Evolutionary conservation across 139 green algal genomes (phyloP), one percentile per base, ranked within the genome.

Genomic region (Tetraselmis chui): DNA sequence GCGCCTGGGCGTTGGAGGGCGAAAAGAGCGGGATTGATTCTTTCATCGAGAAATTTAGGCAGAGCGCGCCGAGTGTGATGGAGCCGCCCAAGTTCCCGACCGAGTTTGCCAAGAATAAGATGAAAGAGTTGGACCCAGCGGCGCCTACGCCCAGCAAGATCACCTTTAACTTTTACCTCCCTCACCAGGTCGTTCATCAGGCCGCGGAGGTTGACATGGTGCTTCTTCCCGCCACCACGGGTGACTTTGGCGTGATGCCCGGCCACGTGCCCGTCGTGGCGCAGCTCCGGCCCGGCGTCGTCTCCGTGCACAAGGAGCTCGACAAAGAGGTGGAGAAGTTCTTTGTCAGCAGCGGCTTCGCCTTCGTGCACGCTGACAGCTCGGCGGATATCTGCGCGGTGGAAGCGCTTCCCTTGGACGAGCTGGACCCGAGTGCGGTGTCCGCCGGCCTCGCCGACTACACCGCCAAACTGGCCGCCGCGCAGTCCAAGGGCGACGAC

Each of bases 181-280:
- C 45, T 18, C 45, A 67, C 45, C 45, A 67, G 45, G 45, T 67
- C 11, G 45, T 67, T 5, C 45, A 67, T 18, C 11, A 5, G 45
- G 45, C 11, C 45, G 45, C 45, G 45, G 45, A 96, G 91, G 93
- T 97, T 22, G 93, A 97, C 83, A 83, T 94, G 81, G 92, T 96
- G 25, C 82, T 97, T 59, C 32, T 97, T 23, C 94, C 94, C 30
- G 93, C 94, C 18, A 82, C 88, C 0, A 94, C 92, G 23, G 94
- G 94, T 31, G 93, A 98, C 83, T 96, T 98, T 88, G 94, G 94
- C 32, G 90, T 94, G 29, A 93, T 96, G 85, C 93, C 94, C 25
- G 94, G 94, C 28, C 94, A 97, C 86, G 94, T 98, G 67, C 93
- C 94, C 27, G 95, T 91, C 2, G 89, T 97, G 0, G 90, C 94